Evolutionary conservation across 2,329 filamentous ascomycete genomes (phyloP).

Genomic region (Pseudomassariella vexata): DNA sequence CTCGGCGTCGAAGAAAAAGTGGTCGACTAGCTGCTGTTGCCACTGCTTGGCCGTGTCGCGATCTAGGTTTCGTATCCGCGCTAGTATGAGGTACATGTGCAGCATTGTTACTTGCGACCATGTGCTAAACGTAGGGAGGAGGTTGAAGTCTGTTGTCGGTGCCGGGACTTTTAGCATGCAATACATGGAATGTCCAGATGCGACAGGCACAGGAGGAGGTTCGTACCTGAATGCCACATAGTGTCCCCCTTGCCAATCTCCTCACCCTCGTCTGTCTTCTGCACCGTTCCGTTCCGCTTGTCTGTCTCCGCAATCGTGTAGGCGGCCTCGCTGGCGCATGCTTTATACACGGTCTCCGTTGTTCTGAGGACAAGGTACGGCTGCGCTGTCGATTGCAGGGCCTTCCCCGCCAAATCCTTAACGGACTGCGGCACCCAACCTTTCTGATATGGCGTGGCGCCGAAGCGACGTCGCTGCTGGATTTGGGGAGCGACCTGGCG

Average conservation of each 20-base stretch:
- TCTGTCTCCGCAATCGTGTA: conserved; percentile 69
- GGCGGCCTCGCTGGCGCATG: conserved; percentile 65
- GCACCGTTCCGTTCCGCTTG: conserved; percentile 60
- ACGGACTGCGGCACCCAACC: conserved; percentile 16
- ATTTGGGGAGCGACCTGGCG: too few species aligned
- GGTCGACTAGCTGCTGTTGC: conserved; percentile 87
- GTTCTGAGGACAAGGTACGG: conserved; percentile 73
- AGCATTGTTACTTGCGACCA: conserved; percentile 97
- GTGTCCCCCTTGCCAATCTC: conserved; percentile 71
- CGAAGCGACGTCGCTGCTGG: conserved; percentile 27
- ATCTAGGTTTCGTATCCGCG: conserved; percentile 75
- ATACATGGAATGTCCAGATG: conserved; percentile 1
- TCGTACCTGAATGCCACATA: conserved; percentile 77
- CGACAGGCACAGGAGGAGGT: not conserved
- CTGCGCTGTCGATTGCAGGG: conserved; percentile 19
- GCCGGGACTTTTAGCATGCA: conserved; percentile 1
- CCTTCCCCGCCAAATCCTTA: conserved; percentile 20
- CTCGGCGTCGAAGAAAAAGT: conserved; percentile 90
- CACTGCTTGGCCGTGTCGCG: conserved; percentile 64
- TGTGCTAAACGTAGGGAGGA: conserved; percentile 84
- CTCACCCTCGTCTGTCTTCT: conserved; percentile 70
- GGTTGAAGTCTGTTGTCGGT: conserved; percentile 57
- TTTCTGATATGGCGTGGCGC: conserved; percentile 26
- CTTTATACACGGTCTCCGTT: conserved; percentile 73
- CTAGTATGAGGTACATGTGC: conserved; percentile 88